phyloP scores from a whole-genome alignment of 768 basidiomycete genomes.

The Leucocoprinus birnbaumii region DNA sequence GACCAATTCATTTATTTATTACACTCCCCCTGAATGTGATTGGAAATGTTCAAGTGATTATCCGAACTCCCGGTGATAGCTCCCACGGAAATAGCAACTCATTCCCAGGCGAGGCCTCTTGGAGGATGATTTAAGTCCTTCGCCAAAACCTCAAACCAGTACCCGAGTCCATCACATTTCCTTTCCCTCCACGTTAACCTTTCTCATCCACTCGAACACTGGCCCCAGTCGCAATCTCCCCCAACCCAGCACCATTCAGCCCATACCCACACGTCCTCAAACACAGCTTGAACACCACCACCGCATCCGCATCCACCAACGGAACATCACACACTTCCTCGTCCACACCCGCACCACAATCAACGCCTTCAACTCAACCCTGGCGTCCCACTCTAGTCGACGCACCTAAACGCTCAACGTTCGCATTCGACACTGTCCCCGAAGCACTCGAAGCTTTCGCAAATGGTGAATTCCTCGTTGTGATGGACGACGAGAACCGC shows the following conservation, averaged over 20 bases:
- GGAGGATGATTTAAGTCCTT: no score
- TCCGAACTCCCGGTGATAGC: not conserved
- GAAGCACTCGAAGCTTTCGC: constrained; percentile 75
- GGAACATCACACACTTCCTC: constrained; percentile 13
- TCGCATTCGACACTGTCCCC: constrained; percentile 78
- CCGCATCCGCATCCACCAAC: constrained; percentile 3
- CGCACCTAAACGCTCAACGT: constrained; percentile 33
- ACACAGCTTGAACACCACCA: constrained; percentile 13
- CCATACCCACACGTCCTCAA: constrained; percentile 10
- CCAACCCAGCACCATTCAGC: constrained; percentile 3
- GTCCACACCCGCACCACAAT: constrained; percentile 17
- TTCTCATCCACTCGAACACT: constrained; percentile 17
- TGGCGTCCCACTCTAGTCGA: constrained; percentile 36
- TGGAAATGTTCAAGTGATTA: no score
- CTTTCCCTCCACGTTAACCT: not conserved
- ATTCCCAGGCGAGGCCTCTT: constrained; percentile 7
- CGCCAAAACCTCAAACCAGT: constrained; percentile 1
- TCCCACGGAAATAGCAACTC: constrained; percentile 17
- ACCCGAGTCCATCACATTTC: constrained; percentile 15
- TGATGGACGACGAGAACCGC: constrained; percentile 94
- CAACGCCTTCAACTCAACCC: constrained; percentile 12
- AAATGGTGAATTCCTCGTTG: constrained; percentile 88
- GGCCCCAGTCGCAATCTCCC: constrained; percentile 27
- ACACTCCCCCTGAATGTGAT: no score
- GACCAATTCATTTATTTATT: not conserved